phyloP scores from a whole-genome alignment of 2,329 filamentous ascomycete species.

The Blumeria hordei region DNA sequence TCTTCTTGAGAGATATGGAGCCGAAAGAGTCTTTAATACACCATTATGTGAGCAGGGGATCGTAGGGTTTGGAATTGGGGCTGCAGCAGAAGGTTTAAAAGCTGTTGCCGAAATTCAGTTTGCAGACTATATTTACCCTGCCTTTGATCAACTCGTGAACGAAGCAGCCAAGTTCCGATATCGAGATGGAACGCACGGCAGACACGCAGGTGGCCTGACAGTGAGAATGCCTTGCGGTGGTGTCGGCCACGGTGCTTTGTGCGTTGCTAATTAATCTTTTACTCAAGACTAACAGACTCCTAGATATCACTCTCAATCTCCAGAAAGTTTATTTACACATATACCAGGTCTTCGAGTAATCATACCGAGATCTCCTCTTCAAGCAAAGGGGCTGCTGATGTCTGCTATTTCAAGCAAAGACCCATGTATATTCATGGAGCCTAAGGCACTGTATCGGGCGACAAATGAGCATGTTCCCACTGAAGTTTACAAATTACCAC shows the following conservation, averaged over 20 bases:
- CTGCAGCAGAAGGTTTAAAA: conserved; percentile 74
- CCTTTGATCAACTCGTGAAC: conserved; percentile 57
- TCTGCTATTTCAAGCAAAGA: conserved; percentile 38
- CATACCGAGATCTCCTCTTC: conserved; percentile 42
- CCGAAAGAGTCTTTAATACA: conserved; percentile 85
- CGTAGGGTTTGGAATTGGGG: conserved; percentile 76
- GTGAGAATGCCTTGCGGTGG: conserved; percentile 49
- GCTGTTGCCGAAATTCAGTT: conserved; percentile 77
- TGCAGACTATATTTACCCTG: conserved; percentile 54
- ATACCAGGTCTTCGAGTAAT: conserved; percentile 46
- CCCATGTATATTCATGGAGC: conserved; percentile 53
- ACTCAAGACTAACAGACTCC: conserved; percentile 2
- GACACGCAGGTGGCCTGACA: conserved; percentile 37
- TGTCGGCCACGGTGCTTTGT: conserved; percentile 48
- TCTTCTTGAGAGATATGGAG: conserved; percentile 65
- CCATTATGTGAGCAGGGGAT: conserved; percentile 88
- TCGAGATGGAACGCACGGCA: conserved; percentile 32
- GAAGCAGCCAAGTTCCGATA: conserved; percentile 52
- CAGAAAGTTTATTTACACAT: conserved; percentile 47
- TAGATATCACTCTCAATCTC: conserved; percentile 47
- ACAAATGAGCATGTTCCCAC: conserved; percentile 49
- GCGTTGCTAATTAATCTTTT: conserved; percentile 9
- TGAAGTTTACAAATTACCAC: conserved; percentile 39
- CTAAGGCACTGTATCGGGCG: conserved; percentile 49
- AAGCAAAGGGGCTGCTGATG: conserved; percentile 46